phyloP scores from a whole-genome alignment of 352 stramenopile genomes.

The Globisporangium paddicum region DNA sequence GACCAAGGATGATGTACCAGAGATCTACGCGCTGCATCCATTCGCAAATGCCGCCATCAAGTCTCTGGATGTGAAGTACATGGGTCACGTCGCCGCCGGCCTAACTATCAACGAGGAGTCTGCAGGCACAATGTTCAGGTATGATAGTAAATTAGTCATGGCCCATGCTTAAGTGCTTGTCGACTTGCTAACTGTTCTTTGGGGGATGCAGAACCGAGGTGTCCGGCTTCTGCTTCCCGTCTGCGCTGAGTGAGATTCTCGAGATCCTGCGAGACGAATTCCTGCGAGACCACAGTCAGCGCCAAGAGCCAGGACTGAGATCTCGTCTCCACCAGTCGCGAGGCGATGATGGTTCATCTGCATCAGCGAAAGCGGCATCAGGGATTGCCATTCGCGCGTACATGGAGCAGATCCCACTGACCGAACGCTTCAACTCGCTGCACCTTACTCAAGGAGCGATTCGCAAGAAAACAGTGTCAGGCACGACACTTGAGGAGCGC shows the following conservation, averaged over 20 bases:
- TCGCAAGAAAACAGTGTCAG: constrained; percentile 6
- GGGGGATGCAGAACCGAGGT: constrained; percentile 34
- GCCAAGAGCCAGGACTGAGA: background rate
- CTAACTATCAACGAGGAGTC: constrained; percentile 5
- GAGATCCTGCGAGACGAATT: constrained; percentile 33
- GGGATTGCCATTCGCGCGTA: constrained; percentile 25
- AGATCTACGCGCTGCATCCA: constrained; percentile 45
- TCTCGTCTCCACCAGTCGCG: background rate
- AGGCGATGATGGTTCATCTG: constrained; percentile 9
- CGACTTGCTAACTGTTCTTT: background rate
- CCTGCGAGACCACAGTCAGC: background rate
- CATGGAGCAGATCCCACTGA: constrained; percentile 34
- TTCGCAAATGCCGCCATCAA: constrained; percentile 65
- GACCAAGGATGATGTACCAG: constrained; percentile 70
- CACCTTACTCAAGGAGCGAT: constrained; percentile 4
- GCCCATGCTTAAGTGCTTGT: no score
- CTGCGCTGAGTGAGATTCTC: constrained; percentile 28
- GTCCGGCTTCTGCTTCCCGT: constrained; percentile 51
- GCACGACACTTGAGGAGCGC: constrained; percentile 15
- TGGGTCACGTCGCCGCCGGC: constrained; percentile 22
- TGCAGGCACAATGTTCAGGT: constrained; percentile 15
- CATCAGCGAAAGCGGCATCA: constrained; percentile 5
- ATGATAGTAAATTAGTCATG: background rate
- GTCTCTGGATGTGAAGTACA: constrained; percentile 41
- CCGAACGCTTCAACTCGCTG: constrained; percentile 61